Conservation (phyloP, 225 moss, liverwort and hornwort genomes). For the Physcomitrellopsis africana region DNA sequence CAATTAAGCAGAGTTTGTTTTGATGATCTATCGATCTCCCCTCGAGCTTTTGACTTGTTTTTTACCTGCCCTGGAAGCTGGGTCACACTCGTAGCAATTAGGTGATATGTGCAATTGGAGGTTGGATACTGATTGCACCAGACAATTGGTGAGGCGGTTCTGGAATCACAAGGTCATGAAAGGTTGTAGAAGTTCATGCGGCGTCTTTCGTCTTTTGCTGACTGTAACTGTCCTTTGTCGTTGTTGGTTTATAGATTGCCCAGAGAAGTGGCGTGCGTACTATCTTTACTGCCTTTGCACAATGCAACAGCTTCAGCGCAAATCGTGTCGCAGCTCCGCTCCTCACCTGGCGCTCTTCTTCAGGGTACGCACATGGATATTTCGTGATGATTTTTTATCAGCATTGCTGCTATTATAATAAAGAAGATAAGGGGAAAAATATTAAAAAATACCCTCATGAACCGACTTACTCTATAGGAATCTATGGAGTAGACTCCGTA, state of each 20-base stretch:
- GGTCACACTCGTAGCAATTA: background rate
- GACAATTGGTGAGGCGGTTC: background rate
- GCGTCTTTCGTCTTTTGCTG: background rate
- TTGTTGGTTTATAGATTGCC: slow-evolving; percentile 53
- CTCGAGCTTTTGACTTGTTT: too few species aligned
- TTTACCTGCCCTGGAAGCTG: background rate
- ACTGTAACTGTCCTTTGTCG: background rate
- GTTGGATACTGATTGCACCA: background rate
- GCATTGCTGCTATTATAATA: slow-evolving; percentile 33
- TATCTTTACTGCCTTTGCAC: slow-evolving; percentile 78
- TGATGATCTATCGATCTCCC: too few species aligned
- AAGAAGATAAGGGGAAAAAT: too few species aligned
- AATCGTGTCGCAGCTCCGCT: slow-evolving; percentile 77
- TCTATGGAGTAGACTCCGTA: too few species aligned
- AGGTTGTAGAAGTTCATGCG: background rate
- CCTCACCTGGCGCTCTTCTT: slow-evolving; percentile 68
- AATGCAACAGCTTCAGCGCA: slow-evolving; percentile 72
- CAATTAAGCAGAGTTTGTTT: too few species aligned
- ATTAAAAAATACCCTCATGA: too few species aligned
- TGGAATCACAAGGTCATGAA: background rate
- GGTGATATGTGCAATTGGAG: background rate
- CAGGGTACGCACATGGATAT: slow-evolving; percentile 97
- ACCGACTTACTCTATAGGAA: too few species aligned
- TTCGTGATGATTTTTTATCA: slow-evolving; percentile 61
- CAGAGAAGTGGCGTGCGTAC: slow-evolving; percentile 67